A percentile compares a stretch with the other conserved stretches of the same genome.
phyloP scores from a whole-genome alignment of 148 eudicot genomes.

The Persicaria tinctoria region DNA sequence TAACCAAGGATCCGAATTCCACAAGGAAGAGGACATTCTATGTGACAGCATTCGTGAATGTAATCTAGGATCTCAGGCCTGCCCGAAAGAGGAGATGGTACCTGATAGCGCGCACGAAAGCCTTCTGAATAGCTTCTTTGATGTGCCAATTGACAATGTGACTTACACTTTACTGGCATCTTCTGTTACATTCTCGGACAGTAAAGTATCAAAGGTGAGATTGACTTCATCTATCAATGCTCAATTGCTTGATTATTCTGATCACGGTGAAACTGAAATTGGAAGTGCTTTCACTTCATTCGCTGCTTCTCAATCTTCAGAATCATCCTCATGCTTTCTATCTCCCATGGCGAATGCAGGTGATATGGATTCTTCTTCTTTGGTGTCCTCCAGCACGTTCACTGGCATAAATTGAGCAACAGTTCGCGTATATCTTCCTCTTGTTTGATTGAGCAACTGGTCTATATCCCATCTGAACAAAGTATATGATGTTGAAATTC shows the following conservation, averaged over 20 bases:
- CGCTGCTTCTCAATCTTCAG: conserved; percentile 1
- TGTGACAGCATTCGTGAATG: neutral
- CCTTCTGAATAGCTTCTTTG: neutral
- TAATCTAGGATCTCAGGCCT: too few species aligned
- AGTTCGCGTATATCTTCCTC: neutral
- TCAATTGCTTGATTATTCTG: neutral
- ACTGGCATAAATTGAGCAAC: conserved; percentile 3
- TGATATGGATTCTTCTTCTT: neutral
- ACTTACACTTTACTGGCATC: neutral
- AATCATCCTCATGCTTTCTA: neutral
- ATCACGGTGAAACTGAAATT: neutral
- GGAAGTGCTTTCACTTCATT: neutral
- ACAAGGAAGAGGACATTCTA: neutral
- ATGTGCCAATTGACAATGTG: neutral
- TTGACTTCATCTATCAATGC: neutral
- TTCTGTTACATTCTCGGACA: neutral
- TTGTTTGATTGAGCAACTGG: neutral
- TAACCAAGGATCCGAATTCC: neutral
- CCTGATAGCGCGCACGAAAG: neutral
- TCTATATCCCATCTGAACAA: neutral
- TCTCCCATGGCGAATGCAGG: neutral
- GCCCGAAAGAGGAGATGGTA: neutral
- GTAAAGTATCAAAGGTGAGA: neutral
- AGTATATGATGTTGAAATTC: neutral
- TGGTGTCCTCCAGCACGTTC: conserved; percentile 5